phyloP scores from a whole-genome alignment of 805 yeast genomes.

The Yamadazyma phyllophila region DNA sequence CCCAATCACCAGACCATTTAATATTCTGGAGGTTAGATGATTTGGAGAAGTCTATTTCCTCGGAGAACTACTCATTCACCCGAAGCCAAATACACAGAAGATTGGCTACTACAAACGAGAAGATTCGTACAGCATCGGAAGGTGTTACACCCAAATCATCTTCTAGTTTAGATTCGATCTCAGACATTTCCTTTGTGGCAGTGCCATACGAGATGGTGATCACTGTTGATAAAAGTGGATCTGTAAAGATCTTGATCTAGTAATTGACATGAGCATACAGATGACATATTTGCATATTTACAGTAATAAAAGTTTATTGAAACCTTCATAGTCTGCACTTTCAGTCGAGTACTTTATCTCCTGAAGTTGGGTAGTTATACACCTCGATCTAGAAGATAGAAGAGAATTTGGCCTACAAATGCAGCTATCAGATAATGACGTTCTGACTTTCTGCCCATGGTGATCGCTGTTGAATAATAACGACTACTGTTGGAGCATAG shows the following conservation, averaged over 20 bases:
- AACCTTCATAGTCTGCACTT: too few species aligned
- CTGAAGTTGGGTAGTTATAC: too few species aligned
- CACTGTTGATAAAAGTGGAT: slow-evolving; percentile 67
- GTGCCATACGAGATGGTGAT: slow-evolving; percentile 60
- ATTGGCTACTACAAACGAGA: slow-evolving; percentile 11
- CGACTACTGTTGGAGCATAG: too few species aligned
- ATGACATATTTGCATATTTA: neutral
- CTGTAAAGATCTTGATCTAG: slow-evolving; percentile 25
- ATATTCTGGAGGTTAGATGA: slow-evolving; percentile 14
- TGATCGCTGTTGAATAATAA: too few species aligned
- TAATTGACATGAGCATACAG: neutral
- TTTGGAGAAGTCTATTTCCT: slow-evolving; percentile 11
- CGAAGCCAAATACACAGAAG: slow-evolving; percentile 7
- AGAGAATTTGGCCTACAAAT: too few species aligned
- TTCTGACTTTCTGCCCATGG: too few species aligned
- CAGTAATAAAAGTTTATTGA: too few species aligned
- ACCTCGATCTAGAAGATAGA: too few species aligned
- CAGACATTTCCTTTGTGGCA: slow-evolving; percentile 43
- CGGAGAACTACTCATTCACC: slow-evolving; percentile 5
- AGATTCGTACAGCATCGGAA: neutral
- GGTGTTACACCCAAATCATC: neutral
- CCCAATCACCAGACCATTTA: slow-evolving; percentile 4
- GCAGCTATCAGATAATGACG: too few species aligned
- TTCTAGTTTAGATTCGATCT: slow-evolving; percentile 31
- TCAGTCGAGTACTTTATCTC: too few species aligned